These are phyloP conservation scores for Salix exigua DNA, from an alignment of 345 rosid genomes.

Conservation along the genomic window DNA sequence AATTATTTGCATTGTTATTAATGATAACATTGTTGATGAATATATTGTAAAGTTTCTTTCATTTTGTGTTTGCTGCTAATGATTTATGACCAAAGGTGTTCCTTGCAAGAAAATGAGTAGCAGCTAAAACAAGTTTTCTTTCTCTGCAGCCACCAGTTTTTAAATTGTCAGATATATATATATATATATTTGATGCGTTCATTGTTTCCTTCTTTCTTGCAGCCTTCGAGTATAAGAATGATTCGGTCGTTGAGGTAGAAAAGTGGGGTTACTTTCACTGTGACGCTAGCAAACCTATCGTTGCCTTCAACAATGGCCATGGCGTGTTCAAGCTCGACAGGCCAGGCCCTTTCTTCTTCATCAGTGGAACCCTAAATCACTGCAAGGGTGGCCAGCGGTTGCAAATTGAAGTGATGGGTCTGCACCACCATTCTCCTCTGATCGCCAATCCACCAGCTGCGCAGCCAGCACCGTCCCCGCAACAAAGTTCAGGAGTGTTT, in stretches of 20 bases:
- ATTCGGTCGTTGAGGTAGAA: conserved; percentile 71
- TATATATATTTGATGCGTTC: not conserved
- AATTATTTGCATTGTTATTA: no score
- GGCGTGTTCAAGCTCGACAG: conserved; percentile 51
- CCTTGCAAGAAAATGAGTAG: not conserved
- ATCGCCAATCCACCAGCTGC: conserved; percentile 33
- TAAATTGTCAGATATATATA: not conserved
- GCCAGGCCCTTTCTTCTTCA: conserved; percentile 77
- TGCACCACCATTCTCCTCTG: conserved; percentile 35
- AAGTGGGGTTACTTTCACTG: conserved; percentile 77
- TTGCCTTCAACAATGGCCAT: conserved; percentile 54
- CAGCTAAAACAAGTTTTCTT: not conserved
- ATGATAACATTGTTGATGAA: no score
- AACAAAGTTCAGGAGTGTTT: conserved; percentile 31
- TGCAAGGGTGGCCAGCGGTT: conserved; percentile 70
- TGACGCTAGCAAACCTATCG: conserved; percentile 39
- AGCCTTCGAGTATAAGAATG: conserved; percentile 68
- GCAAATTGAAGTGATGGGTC: conserved; percentile 62
- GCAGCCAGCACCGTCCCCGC: conserved; percentile 27
- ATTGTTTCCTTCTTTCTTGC: not conserved
- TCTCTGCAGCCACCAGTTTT: not conserved
- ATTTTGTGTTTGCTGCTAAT: no score
- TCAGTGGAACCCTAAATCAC: conserved; percentile 54
- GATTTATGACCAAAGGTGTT: not conserved
- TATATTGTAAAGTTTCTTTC: no score